These are phyloP conservation scores for Ligustrum vulgare DNA, from an alignment of 257 asterid species.

Conservation along the genomic window DNA sequence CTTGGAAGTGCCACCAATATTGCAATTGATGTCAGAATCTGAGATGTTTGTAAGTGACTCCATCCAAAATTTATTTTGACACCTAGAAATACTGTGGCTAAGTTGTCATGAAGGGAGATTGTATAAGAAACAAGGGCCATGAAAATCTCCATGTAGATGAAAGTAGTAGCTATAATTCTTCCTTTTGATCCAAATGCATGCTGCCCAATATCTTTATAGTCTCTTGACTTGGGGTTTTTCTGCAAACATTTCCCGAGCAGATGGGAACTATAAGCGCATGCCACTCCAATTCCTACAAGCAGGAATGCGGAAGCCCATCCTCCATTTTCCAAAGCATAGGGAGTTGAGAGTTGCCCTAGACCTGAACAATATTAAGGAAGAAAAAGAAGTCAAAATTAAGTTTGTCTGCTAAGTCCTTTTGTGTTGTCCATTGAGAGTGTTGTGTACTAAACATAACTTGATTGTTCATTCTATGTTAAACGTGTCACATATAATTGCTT, in stretches of 20 bases:
- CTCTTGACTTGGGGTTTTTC: slow-evolving; percentile 45
- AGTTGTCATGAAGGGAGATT: slow-evolving; percentile 75
- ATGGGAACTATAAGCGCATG: slow-evolving; percentile 49
- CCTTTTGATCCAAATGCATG: slow-evolving; percentile 71
- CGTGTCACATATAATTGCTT: neutral
- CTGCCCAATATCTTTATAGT: slow-evolving; percentile 70
- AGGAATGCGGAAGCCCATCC: slow-evolving; percentile 71
- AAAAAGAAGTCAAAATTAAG: neutral
- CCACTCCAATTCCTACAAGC: slow-evolving; percentile 50
- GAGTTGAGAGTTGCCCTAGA: slow-evolving; percentile 73
- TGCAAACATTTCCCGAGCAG: slow-evolving; percentile 57
- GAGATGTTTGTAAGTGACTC: slow-evolving; percentile 45
- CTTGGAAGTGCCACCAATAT: slow-evolving; percentile 70
- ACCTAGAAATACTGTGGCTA: slow-evolving; percentile 45
- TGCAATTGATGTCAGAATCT: slow-evolving; percentile 50
- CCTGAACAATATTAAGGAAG: slow-evolving; percentile 36
- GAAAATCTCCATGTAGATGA: slow-evolving; percentile 65
- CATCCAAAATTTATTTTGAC: slow-evolving; percentile 29
- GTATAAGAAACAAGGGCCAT: slow-evolving; percentile 87
- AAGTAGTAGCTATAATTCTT: slow-evolving; percentile 41
- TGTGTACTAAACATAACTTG: too few relatives aligned
- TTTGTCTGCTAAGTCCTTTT: too few relatives aligned
- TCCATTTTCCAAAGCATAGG: slow-evolving; percentile 71
- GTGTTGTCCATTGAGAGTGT: too few relatives aligned
- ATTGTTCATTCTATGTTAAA: neutral